A percentile compares a stretch with the other conserved stretches of the same genome.
Evolutionary conservation across 2,329 filamentous ascomycete species (phyloP).

Genomic region (Xylariaceae sp.): DNA sequence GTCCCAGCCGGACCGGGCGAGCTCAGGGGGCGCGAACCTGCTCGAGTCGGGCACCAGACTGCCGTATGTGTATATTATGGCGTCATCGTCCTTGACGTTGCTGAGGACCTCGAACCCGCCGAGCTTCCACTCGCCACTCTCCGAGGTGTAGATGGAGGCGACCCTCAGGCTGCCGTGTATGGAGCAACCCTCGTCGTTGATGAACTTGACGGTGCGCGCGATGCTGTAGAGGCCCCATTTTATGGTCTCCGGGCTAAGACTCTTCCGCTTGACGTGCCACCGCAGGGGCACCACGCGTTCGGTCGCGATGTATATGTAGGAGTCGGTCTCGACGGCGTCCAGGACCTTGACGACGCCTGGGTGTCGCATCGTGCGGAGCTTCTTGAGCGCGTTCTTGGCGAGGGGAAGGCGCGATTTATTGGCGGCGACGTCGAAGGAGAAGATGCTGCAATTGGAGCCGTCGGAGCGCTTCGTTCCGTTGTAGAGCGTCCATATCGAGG

Average conservation of each 20-base stretch:
- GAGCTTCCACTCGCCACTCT: constrained; percentile 97
- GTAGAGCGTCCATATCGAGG: constrained; percentile 93
- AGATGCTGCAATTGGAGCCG: constrained; percentile 89
- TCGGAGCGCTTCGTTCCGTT: constrained; percentile 94
- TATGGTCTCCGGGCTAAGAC: constrained; percentile 81
- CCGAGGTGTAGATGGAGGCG: constrained; percentile 84
- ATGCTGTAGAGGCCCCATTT: constrained; percentile 94
- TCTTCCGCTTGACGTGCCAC: constrained; percentile 87
- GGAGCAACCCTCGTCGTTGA: constrained; percentile 87
- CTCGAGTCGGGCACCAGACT: constrained; percentile 79
- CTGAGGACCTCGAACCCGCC: constrained; percentile 91
- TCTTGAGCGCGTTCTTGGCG: constrained; percentile 89
- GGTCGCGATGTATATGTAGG: constrained; percentile 93
- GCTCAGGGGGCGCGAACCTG: constrained; percentile 81
- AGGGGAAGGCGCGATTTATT: constrained; percentile 79
- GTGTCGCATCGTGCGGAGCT: constrained; percentile 86
- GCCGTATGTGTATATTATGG: constrained; percentile 88
- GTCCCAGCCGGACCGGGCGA: constrained; percentile 86
- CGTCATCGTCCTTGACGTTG: constrained; percentile 93
- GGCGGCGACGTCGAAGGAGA: constrained; percentile 82
- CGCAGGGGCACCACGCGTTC: constrained; percentile 80
- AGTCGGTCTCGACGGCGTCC: constrained; percentile 94
- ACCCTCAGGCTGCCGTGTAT: constrained; percentile 84
- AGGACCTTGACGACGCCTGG: constrained; percentile 91
- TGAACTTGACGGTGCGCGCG: constrained; percentile 88